phyloP scores from a whole-genome alignment of 208 protist genomes.

The Trypanosoma rangeli region DNA sequence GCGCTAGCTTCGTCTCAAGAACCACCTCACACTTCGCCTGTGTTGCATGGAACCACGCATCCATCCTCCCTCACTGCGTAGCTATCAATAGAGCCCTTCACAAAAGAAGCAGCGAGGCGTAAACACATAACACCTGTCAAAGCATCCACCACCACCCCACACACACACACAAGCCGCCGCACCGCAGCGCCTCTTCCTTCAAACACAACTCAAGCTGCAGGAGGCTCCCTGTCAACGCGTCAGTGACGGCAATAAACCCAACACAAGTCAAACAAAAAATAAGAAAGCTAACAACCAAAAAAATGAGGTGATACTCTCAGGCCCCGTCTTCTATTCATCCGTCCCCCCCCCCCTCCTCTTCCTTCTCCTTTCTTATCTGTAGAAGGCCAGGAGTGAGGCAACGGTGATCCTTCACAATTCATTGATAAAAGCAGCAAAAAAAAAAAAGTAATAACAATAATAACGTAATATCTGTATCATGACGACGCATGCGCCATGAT shows the following conservation, averaged over 20 bases:
- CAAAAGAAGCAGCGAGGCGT: not conserved
- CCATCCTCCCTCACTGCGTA: conserved; percentile 19
- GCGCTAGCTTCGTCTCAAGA: conserved; percentile 53
- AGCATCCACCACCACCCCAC: not conserved
- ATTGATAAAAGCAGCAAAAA: conserved; percentile 16
- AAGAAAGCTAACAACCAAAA: conserved; percentile 5
- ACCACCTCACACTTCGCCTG: conserved; percentile 42
- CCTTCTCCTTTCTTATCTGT: too few species aligned
- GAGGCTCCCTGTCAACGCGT: not conserved
- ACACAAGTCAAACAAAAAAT: conserved; percentile 5
- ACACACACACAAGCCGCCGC: too few species aligned
- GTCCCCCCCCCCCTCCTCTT: too few species aligned
- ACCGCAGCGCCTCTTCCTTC: too few species aligned
- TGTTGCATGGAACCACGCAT: conserved; percentile 59
- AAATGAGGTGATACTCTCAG: not conserved
- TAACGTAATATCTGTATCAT: conserved; percentile 25
- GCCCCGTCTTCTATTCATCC: too few species aligned
- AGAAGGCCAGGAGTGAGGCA: too few species aligned
- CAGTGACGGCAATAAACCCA: too few species aligned
- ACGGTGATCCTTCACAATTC: not conserved
- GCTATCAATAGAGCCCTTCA: not conserved
- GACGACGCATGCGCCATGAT: not conserved
- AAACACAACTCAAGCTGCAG: not conserved
- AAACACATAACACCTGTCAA: conserved; percentile 4
- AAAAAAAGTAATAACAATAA: conserved; percentile 25